These are phyloP conservation scores for Tubosaeta brunneosetosa DNA, from an alignment of 768 basidiomycete genomes.

Conservation along the genomic window DNA sequence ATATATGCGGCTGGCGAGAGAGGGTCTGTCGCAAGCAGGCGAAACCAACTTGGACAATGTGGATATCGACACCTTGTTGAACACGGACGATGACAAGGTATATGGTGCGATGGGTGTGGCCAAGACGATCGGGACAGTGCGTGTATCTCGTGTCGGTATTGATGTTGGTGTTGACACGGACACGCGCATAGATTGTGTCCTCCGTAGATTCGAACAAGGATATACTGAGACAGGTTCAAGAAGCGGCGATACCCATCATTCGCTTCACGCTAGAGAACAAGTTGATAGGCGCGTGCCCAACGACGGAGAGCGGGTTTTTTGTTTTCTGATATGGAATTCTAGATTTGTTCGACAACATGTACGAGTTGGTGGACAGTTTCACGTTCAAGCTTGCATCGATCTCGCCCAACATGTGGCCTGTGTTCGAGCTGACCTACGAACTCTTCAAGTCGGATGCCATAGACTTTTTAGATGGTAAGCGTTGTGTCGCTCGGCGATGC, in stretches of 20 bases:
- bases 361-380: constrained; percentile 77
- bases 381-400: constrained; percentile 78
- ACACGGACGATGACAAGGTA: constrained; percentile 78
- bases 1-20: constrained; percentile 73
- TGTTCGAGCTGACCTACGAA: constrained; percentile 78
- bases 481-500: neutral
- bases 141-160: constrained; percentile 18
- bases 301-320: neutral
- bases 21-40: constrained; percentile 50
- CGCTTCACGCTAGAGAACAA: constrained; percentile 72
- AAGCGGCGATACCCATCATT: constrained; percentile 76
- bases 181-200: constrained; percentile 55
- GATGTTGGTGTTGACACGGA: neutral
- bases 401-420: constrained; percentile 79
- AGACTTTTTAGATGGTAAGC: constrained; percentile 80
- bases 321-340: neutral
- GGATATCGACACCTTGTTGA: constrained; percentile 54
- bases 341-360: constrained; percentile 88
- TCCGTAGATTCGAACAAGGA: constrained; percentile 71
- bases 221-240: constrained; percentile 74
- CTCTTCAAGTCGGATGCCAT: constrained; percentile 80
- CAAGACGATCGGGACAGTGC: constrained; percentile 76
- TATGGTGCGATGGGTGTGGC: constrained; percentile 84
- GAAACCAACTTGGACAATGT: constrained; percentile 46
- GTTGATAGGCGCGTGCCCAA: constrained; percentile 54